Base-by-base conservation (phyloP, 2,329 filamentous ascomycete genomes). In the Plenodomus biglobosus region DNA sequence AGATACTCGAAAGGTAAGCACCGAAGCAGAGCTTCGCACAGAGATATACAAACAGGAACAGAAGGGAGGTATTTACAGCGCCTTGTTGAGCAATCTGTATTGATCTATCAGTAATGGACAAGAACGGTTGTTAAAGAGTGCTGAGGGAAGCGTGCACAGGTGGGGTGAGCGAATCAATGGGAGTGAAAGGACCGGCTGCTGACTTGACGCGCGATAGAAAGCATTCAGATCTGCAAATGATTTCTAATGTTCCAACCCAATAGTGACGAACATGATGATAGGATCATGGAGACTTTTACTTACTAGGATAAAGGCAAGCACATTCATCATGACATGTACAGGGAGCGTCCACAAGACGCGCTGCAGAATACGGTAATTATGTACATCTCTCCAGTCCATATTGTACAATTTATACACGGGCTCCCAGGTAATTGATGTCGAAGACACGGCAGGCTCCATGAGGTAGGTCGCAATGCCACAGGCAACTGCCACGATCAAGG, bases 241-340 rank as follows among this genome's bases (percentile, higher is more conserved):
- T n/a, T n/a, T n/a, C n/a, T n/a, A n/a, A n/a, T n/a, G n/a, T n/a
- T n/a, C n/a, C n/a, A n/a, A n/a, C n/a, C n/a, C n/a, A n/a, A n/a
- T 24, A 10, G 27, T 32, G 15, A 10, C 27, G 15, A 32, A 11
- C 27, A 8, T 3, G 27, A 15, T 11, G 27, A 32, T 11, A 8
- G 13, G 11, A 32, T 10, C 11, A 15, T 8, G 27, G 32, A 20
- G 27, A 27, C n/a, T 8, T 13, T 10, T 30, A 62, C 67, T 54
- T 66, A 71, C 69, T 42, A 67, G 53, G 22, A 66, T 30, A 45
- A 64, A 71, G 22, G 58, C 53, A 24, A 67, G 52, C n/a, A 59
- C 19, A 52, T 71, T 70, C 27, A 62, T 48, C 24, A 62, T 19
- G 35, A 52, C 46, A 21, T 60, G 59, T 7, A 66, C 55, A 37